These are phyloP conservation scores for Triticum monococcum DNA, from an alignment of 176 grass and related monocot species.

Conservation along the genomic window DNA sequence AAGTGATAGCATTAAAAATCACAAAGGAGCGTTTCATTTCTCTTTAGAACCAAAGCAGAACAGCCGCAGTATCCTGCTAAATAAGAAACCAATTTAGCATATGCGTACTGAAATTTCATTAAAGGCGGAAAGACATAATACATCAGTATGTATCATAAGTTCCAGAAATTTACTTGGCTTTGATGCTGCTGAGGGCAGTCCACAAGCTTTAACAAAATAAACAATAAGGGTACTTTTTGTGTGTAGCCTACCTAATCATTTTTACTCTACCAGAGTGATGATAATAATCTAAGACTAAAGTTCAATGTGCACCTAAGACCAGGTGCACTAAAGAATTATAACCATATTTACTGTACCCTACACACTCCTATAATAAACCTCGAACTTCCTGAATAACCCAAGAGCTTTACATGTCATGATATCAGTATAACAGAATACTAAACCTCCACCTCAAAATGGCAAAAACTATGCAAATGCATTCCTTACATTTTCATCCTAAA, in stretches of 20 bases:
- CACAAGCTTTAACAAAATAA: neutral
- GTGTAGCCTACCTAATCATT: neutral
- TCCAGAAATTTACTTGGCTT: neutral
- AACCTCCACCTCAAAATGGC: neutral
- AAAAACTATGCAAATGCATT: neutral
- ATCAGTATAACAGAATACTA: neutral
- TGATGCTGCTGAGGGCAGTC: neutral
- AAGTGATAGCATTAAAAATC: slow-evolving; percentile 3
- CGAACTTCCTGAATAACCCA: neutral
- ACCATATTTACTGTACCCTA: neutral
- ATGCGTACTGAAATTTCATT: neutral
- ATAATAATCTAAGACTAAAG: neutral
- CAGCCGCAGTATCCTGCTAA: neutral
- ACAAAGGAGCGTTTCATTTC: neutral
- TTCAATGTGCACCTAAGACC: neutral
- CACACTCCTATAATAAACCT: neutral
- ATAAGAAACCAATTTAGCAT: neutral
- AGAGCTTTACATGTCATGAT: neutral
- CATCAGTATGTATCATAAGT: neutral
- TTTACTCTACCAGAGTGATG: neutral
- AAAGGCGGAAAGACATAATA: neutral
- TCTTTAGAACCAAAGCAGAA: neutral
- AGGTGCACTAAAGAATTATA: neutral
- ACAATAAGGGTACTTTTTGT: neutral
- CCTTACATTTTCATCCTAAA: neutral